Conservation (phyloP, 2,329 filamentous ascomycete species). For the Ustilaginoidea virens region DNA sequence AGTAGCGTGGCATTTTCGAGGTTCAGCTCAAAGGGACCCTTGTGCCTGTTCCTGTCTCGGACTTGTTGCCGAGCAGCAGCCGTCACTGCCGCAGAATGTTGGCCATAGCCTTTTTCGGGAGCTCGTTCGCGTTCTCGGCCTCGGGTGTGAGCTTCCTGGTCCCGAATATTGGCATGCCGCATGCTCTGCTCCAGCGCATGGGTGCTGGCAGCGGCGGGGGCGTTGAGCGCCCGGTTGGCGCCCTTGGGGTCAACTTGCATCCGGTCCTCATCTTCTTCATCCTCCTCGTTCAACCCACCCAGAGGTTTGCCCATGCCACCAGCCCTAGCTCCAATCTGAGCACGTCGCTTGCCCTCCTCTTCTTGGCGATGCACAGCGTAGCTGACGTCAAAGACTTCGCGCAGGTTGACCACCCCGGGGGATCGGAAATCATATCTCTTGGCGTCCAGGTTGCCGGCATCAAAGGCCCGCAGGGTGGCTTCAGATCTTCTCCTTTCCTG, state of each 20-base stretch:
- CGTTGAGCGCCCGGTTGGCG: slow-evolving; percentile 27
- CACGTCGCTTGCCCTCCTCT: slow-evolving; percentile 84
- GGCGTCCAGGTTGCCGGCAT: slow-evolving; percentile 37
- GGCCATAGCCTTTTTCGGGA: slow-evolving; percentile 59
- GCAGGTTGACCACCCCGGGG: slow-evolving; percentile 83
- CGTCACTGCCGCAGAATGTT: slow-evolving; percentile 73
- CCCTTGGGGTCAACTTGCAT: slow-evolving; percentile 50
- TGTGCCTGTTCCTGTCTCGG: slow-evolving; percentile 47
- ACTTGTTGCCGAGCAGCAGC: slow-evolving; percentile 74
- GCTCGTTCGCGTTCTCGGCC: slow-evolving; percentile 18
- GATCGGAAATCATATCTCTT: slow-evolving; percentile 85
- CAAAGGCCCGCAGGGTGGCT: slow-evolving; percentile 34
- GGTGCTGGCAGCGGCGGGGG: slow-evolving; percentile 41
- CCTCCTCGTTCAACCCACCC: slow-evolving; percentile 54
- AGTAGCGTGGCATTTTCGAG: slow-evolving; percentile 82
- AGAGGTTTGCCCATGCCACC: slow-evolving; percentile 42
- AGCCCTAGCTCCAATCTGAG: slow-evolving; percentile 62
- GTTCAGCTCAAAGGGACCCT: slow-evolving; percentile 81
- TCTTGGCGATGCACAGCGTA: slow-evolving; percentile 95
- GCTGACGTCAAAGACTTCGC: slow-evolving; percentile 95
- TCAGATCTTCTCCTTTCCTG: slow-evolving; percentile 42
- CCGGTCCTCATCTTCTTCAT: slow-evolving; percentile 38
- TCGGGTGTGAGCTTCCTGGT: slow-evolving; percentile 20
- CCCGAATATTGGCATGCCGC: slow-evolving; percentile 62
- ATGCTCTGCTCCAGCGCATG: slow-evolving; percentile 75